Percentiles rank a stretch among this genome's conserved stretches.
phyloP scores from a whole-genome alignment of 2,329 filamentous ascomycete genomes.

The Sporothrix mexicana region DNA sequence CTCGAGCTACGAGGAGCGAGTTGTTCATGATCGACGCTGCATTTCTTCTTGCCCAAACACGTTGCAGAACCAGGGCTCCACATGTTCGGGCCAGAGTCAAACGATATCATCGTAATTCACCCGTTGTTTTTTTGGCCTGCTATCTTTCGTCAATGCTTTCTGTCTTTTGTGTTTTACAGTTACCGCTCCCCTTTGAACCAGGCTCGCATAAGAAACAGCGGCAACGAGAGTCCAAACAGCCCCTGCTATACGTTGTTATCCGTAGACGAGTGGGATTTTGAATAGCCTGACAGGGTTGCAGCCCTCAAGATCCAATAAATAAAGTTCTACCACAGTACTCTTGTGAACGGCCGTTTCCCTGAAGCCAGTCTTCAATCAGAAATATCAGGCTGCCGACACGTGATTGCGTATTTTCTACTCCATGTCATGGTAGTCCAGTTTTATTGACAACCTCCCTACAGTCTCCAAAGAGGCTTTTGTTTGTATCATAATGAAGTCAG shows the following conservation, averaged over 20 bases:
- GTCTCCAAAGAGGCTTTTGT: too few relatives aligned
- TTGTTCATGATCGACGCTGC: background rate
- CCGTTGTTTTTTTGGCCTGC: background rate
- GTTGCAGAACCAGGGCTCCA: constrained; percentile 22
- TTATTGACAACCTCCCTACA: too few relatives aligned
- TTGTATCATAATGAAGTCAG: too few relatives aligned
- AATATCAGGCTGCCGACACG: background rate
- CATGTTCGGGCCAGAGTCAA: background rate
- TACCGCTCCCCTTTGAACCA: background rate
- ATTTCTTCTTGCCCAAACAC: constrained; percentile 15
- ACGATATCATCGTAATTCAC: background rate
- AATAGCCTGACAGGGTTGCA: background rate
- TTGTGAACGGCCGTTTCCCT: background rate
- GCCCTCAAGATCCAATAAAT: constrained; percentile 2
- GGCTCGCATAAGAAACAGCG: constrained; percentile 17
- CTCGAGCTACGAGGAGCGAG: background rate
- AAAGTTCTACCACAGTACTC: too few relatives aligned
- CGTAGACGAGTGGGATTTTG: background rate
- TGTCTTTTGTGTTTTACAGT: background rate
- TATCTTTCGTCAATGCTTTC: background rate
- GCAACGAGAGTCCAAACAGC: background rate
- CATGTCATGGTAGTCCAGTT: background rate
- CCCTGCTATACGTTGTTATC: background rate
- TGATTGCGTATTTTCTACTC: background rate
- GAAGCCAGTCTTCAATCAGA: background rate